Percentiles rank a stretch among this genome's conserved stretches.
These are phyloP conservation scores for Candolleomyces aberdarensis DNA, from an alignment of 768 basidiomycete species.

Conservation along the genomic window DNA sequence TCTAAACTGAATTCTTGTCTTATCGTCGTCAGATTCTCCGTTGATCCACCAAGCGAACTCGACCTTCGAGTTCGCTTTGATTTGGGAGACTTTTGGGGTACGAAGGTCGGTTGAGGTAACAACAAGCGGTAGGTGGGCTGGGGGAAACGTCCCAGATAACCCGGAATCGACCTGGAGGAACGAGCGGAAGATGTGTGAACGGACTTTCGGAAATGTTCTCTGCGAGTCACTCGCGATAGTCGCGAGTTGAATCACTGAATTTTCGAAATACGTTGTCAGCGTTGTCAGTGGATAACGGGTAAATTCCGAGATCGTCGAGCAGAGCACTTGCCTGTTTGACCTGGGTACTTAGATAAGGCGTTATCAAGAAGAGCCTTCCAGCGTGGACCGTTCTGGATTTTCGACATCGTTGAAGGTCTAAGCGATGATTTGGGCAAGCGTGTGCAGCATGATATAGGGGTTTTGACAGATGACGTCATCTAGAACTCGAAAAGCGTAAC, in stretches of 20 bases:
- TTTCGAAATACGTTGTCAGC: not conserved
- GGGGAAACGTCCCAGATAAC: slow-evolving; percentile 14
- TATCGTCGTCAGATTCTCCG: slow-evolving; percentile 18
- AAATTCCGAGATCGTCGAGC: not conserved
- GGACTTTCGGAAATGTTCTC: slow-evolving; percentile 49
- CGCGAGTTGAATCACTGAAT: slow-evolving; percentile 60
- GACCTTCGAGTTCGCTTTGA: slow-evolving; percentile 45
- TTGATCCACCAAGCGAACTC: slow-evolving; percentile 78
- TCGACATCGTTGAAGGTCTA: not conserved
- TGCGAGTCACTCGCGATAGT: slow-evolving; percentile 42
- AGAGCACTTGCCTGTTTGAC: not conserved
- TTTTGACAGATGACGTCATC: too few relatives aligned
- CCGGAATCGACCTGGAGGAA: slow-evolving; percentile 36
- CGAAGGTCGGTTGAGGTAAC: slow-evolving; percentile 72
- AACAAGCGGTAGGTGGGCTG: slow-evolving; percentile 51
- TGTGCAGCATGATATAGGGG: too few relatives aligned
- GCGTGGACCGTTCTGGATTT: not conserved
- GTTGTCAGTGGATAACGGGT: not conserved
- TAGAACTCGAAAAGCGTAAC: too few relatives aligned
- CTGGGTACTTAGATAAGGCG: slow-evolving; percentile 8
- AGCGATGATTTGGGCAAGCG: too few relatives aligned
- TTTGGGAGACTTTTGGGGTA: slow-evolving; percentile 61
- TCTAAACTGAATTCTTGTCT: slow-evolving; percentile 69
- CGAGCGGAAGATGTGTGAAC: slow-evolving; percentile 59
- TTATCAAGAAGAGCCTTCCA: slow-evolving; percentile 11